These are phyloP conservation scores for Spongiforma sp. DNA, from an alignment of 1,284 basidiomycete species.

Conservation along the genomic window DNA sequence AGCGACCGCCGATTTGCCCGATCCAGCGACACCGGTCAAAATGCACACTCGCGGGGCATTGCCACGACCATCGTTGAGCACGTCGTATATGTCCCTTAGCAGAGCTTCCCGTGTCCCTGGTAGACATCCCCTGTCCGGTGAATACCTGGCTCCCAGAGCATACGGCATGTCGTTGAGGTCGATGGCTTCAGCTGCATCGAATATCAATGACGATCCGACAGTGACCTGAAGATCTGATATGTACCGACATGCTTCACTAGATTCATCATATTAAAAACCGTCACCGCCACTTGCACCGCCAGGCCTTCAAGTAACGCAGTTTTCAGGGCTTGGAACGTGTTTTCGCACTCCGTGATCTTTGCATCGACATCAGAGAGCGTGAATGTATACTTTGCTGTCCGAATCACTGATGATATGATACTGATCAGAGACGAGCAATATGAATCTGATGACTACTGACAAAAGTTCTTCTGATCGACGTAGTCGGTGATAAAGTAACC, in stretches of 20 bases:
- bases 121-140: neutral
- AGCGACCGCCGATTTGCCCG: neutral
- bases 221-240: neutral
- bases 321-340: neutral
- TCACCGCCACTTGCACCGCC: neutral
- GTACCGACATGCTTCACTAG: neutral
- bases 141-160: neutral
- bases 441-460: neutral
- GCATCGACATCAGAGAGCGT: neutral
- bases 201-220: neutral
- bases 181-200: neutral
- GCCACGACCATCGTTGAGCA: neutral
- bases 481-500: neutral
- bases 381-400: neutral
- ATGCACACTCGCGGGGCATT: neutral
- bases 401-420: no score
- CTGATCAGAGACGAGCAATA: neutral
- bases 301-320: neutral
- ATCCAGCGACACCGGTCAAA: neutral
- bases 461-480: neutral
- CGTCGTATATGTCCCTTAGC: neutral
- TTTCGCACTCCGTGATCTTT: neutral
- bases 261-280: neutral
- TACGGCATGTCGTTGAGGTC: neutral
- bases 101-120: neutral